Conservation (phyloP, 2,329 filamentous ascomycete species). For the Aspergillus costaricaensis region DNA sequence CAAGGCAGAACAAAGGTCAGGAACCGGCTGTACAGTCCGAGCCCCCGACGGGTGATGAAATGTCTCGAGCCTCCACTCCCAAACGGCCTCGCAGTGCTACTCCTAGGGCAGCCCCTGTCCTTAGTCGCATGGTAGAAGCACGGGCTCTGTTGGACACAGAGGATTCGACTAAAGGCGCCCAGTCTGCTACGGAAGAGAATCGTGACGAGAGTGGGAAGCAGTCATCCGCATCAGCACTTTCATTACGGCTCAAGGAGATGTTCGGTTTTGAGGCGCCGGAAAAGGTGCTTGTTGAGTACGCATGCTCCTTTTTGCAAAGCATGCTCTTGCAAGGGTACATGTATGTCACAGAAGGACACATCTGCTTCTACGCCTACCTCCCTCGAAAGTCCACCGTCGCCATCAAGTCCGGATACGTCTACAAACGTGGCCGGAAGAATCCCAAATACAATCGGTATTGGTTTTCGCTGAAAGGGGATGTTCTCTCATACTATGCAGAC, state of each 20-base stretch:
- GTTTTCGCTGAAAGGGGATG: slow-evolving; percentile 90
- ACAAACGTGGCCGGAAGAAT: slow-evolving; percentile 85
- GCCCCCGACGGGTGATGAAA: slow-evolving; percentile 18
- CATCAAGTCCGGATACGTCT: slow-evolving; percentile 83
- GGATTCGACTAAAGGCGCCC: slow-evolving; percentile 21
- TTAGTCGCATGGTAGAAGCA: slow-evolving; percentile 77
- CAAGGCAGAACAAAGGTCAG: slow-evolving; percentile 27
- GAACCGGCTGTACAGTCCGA: slow-evolving; percentile 25
- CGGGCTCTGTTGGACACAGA: slow-evolving; percentile 58
- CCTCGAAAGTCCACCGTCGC: slow-evolving; percentile 81
- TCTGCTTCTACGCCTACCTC: slow-evolving; percentile 97
- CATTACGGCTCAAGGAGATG: slow-evolving; percentile 75
- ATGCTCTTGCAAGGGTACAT: slow-evolving; percentile 91
- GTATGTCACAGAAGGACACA: slow-evolving; percentile 89
- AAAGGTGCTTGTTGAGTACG: slow-evolving; percentile 85
- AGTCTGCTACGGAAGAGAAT: slow-evolving; percentile 29
- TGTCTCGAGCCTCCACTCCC: slow-evolving; percentile 20
- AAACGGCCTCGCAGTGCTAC: slow-evolving; percentile 38
- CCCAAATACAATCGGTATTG: slow-evolving; percentile 87
- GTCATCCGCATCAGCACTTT: slow-evolving; percentile 59
- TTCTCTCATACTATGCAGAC: slow-evolving; percentile 84
- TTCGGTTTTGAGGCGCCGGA: slow-evolving; percentile 81
- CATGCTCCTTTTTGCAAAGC: slow-evolving; percentile 89
- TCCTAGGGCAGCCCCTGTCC: slow-evolving; percentile 65
- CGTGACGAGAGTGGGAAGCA: slow-evolving; percentile 55